Conservation (phyloP, 2,329 filamentous ascomycete species). For the Botrytis hyacinthi region DNA sequence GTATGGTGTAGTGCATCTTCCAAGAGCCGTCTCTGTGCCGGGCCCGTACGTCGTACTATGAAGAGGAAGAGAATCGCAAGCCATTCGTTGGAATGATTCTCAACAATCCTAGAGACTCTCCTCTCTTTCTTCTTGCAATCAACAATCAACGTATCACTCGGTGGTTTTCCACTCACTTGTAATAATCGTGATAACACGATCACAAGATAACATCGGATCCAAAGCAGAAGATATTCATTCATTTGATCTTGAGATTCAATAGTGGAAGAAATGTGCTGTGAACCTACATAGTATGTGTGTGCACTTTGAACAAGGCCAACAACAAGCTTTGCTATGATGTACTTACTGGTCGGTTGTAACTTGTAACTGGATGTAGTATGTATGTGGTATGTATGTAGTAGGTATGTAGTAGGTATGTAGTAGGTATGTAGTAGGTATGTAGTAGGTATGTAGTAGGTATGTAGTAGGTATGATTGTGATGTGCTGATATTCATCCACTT, state of each 20-base stretch:
- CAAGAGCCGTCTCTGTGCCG: background rate
- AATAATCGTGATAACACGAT: background rate
- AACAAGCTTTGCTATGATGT: background rate
- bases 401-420: background rate
- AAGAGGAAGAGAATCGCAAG: background rate
- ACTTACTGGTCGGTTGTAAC: background rate
- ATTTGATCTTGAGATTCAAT: background rate
- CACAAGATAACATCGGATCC: background rate
- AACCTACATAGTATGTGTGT: too few relatives aligned
- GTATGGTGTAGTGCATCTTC: background rate
- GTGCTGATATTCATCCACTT: conserved; percentile 8
- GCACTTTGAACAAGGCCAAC: background rate
- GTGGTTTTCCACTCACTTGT: too few relatives aligned
- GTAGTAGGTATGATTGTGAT: conserved; percentile 6
- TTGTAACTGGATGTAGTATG: too few relatives aligned
- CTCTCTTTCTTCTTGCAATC: too few relatives aligned
- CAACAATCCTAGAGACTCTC: background rate
- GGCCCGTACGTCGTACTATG: background rate
- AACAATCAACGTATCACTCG: background rate
- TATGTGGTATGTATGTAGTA: too few relatives aligned
- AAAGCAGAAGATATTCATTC: background rate
- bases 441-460: background rate
- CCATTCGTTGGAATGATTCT: background rate
- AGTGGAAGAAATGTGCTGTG: background rate
- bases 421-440: background rate